phyloP scores from a whole-genome alignment of 208 protist genomes.

The Trypanosoma congolense region DNA sequence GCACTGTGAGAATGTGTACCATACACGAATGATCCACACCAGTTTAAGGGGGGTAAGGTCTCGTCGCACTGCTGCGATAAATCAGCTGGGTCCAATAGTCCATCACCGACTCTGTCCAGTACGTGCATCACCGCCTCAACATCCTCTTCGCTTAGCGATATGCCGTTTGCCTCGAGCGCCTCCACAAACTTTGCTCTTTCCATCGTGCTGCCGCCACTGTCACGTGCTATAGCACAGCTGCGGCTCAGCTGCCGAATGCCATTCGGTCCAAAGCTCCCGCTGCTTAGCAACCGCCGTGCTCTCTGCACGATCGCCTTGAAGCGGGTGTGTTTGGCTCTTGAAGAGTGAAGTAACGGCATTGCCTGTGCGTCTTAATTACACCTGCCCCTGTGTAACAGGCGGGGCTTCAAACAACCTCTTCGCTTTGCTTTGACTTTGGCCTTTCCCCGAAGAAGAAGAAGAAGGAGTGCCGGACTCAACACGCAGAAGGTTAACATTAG shows the following conservation, averaged over 20 bases:
- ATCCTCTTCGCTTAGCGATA: constrained; percentile 50
- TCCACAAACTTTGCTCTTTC: constrained; percentile 29
- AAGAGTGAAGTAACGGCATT: constrained; percentile 26
- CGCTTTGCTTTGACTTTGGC: too few species aligned
- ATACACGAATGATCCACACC: constrained; percentile 62
- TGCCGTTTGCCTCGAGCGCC: constrained; percentile 37
- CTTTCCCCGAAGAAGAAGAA: too few species aligned
- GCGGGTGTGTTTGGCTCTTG: constrained; percentile 27
- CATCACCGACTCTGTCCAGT: constrained; percentile 54
- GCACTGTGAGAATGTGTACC: constrained; percentile 46
- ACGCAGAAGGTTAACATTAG: too few species aligned
- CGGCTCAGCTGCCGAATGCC: constrained; percentile 77
- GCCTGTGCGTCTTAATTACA: too few species aligned
- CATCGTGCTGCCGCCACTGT: constrained; percentile 42
- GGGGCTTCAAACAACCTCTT: too few species aligned
- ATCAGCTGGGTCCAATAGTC: constrained; percentile 64
- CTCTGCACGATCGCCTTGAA: constrained; percentile 41
- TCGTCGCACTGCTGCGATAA: constrained; percentile 55
- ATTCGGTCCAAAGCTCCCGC: constrained; percentile 38
- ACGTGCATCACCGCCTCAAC: constrained; percentile 44
- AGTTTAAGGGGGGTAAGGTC: constrained; percentile 43
- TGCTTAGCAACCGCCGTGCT: constrained; percentile 55
- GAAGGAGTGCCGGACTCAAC: too few species aligned
- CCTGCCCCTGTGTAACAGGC: too few species aligned
- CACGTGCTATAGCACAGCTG: constrained; percentile 56